Evolutionary conservation across 768 basidiomycete species (phyloP), one percentile per base, ranked within the genome.

Genomic region (Dictyophora rubrovolvata): DNA sequence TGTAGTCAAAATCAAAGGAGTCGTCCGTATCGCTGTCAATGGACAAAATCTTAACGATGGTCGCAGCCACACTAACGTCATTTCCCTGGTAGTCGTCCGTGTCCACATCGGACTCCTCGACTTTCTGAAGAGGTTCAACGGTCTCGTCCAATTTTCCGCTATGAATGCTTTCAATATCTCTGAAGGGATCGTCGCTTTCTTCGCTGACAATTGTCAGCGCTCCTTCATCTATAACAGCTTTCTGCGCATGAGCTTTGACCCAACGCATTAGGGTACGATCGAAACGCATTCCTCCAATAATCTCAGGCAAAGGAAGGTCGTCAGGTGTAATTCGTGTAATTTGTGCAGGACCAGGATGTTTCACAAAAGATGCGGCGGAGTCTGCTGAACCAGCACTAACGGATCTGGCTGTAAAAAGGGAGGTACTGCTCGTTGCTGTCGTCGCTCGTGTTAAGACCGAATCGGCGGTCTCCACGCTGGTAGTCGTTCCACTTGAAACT

Each of bases 101-200:
- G 21, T 42, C 60, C 7, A 59, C 47, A 20, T 37, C 48, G 8
- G 46, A 59, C 21, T 51, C 56, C 46, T 54, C 62, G 16, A 28
- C 10, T 18, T 59, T 35, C 21, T 23, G 20, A 42, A 50, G 22
- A 6, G 48, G 55, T 18, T 28, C 42, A 20, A 62, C 65, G 36
- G 60, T 65, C 53, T 61, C 55, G 46, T 48, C 47, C n/a, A 52
- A 54, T 48, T 36, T 60, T 53, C 37, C 59, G 55, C 37, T 56
- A 63, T 87, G 87, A 65, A 93, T 68, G 65, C 91, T 93, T 67
- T 95, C 93, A 56, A 97, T 87, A 65, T 93, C 93, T 34, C 82
- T 81, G 71, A 97, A 97, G 8, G 91, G 89, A 73, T 97, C 94
- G 64, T 91, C 89, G 62, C 87, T 89, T 48, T 79, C 76, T 47